Evolutionary conservation across 2,329 filamentous ascomycete species (phyloP), one percentile per base, ranked within the genome.

Genomic region (Sporothrix brasiliensis): DNA sequence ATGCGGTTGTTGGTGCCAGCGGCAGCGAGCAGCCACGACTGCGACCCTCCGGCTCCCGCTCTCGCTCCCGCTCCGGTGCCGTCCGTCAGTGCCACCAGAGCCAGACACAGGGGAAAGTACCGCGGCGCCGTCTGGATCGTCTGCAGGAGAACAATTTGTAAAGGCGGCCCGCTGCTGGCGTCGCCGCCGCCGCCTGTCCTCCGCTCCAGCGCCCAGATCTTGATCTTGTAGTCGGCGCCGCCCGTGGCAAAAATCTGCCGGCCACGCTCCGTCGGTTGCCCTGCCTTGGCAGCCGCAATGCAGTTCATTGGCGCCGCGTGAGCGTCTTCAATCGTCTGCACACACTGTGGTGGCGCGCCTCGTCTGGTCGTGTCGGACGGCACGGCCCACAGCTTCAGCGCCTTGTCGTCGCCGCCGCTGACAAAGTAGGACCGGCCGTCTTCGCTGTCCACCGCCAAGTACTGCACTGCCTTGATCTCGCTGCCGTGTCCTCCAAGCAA

Each of bases 1-100:
- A 99, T 87, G n/a, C 84, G 86, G 70, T 90, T 90, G 72, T 87
- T 90, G 2, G 95, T 98, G 2, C 95, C 95, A 2, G 91, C 93
- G n/a, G 92, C 89, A 3, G 94, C 94, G 67, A 99, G 84, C 39
- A 94, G 82, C 67, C 91, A 82, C 1, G 85, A n/a, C 53, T 49
- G 27, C 10, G 24, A 6, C 2, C 4, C 24, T 7, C 27, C 24
- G 2, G 6, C 24, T 7, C 27, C 24, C n/a, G n/a, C n/a, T n/a
- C n/a, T n/a, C n/a, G n/a, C n/a, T n/a, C 27, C 24, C 5, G 6
- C 24, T 7, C 27, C 24, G 80, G 79, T 68, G 86, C 87, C 61
- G 97, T 78, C 0, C 92, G 90, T 79, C 91, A 96, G 72, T 88
- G 90, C 10, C n/a, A 66, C 70, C 39, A 97, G 78, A 0, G 93